These are phyloP conservation scores for Venturia oleaginea DNA, from an alignment of 2,329 filamentous ascomycete species.

Conservation along the genomic window DNA sequence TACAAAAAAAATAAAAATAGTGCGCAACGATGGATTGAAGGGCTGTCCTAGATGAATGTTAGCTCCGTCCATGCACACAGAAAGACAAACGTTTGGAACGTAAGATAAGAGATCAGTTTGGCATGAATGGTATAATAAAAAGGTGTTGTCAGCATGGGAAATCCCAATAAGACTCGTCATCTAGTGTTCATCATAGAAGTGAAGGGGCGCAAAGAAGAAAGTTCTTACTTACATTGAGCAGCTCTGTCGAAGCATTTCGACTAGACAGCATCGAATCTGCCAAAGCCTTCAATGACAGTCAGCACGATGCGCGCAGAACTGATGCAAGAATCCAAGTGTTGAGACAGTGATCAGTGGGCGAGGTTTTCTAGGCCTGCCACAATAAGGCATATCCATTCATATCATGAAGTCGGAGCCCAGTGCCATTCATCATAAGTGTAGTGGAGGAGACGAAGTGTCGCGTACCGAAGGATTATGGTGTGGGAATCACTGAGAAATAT, in stretches of 20 bases:
- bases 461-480: slow-evolving; percentile 14
- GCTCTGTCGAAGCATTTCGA: background rate
- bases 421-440: slow-evolving; percentile 74
- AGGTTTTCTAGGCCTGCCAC: slow-evolving; percentile 99
- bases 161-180: slow-evolving; percentile 74
- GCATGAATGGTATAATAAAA: slow-evolving; percentile 67
- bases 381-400: slow-evolving; percentile 80
- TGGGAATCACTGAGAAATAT: background rate
- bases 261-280: background rate
- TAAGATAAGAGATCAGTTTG: slow-evolving; percentile 24
- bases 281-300: background rate
- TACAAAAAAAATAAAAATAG: background rate
- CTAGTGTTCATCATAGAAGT: slow-evolving; percentile 45
- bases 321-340: background rate
- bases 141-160: slow-evolving; percentile 54
- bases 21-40: background rate
- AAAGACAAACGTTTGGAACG: background rate
- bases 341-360: slow-evolving; percentile 68
- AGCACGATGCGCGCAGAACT: background rate
- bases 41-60: background rate
- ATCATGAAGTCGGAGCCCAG: slow-evolving; percentile 80
- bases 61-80: background rate
- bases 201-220: slow-evolving; percentile 18
- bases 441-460: slow-evolving; percentile 11
- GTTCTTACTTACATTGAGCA: slow-evolving; percentile 11